Conservation (phyloP, 169 alveolate genomes). For the Eimeria praecox region DNA sequence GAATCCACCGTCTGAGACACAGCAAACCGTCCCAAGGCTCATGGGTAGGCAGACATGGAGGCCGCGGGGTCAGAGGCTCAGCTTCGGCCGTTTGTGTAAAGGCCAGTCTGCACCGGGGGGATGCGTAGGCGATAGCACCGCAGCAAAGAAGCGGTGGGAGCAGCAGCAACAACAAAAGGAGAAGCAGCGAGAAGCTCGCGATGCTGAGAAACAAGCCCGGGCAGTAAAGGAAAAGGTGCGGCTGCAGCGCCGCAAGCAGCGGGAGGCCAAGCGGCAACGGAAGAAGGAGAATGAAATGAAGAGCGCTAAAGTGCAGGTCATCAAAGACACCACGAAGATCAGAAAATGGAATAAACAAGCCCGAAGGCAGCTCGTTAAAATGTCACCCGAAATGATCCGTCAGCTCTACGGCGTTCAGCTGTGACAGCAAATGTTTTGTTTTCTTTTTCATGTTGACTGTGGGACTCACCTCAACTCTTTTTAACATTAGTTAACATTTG, state of each 20-base stretch:
- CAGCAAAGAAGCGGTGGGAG: conserved; percentile 64
- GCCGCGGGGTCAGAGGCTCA: conserved; percentile 59
- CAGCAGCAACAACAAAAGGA: conserved; percentile 55
- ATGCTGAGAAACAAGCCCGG: conserved; percentile 36
- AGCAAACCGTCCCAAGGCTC: conserved; percentile 8
- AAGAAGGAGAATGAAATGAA: conserved; percentile 78
- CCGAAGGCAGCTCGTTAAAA: conserved; percentile 76
- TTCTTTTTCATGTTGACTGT: neutral
- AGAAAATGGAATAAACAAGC: conserved; percentile 75
- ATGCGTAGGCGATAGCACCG: conserved; percentile 35
- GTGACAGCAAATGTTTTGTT: neutral
- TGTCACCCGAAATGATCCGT: conserved; percentile 80
- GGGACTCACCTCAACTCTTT: neutral
- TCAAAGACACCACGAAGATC: conserved; percentile 64
- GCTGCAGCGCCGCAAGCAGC: conserved; percentile 51
- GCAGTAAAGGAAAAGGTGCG: conserved; percentile 40
- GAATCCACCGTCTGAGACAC: neutral
- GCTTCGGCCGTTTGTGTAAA: conserved; percentile 77
- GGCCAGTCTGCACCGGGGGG: conserved; percentile 47
- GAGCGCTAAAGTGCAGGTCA: conserved; percentile 71
- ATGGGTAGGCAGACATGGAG: conserved; percentile 76
- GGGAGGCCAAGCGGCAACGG: conserved; percentile 72
- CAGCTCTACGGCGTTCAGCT: conserved; percentile 72
- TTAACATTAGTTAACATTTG: neutral
- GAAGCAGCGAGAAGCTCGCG: conserved; percentile 19